Base-by-base conservation (phyloP, 306 rosid genomes). In the Morella rubra region DNA sequence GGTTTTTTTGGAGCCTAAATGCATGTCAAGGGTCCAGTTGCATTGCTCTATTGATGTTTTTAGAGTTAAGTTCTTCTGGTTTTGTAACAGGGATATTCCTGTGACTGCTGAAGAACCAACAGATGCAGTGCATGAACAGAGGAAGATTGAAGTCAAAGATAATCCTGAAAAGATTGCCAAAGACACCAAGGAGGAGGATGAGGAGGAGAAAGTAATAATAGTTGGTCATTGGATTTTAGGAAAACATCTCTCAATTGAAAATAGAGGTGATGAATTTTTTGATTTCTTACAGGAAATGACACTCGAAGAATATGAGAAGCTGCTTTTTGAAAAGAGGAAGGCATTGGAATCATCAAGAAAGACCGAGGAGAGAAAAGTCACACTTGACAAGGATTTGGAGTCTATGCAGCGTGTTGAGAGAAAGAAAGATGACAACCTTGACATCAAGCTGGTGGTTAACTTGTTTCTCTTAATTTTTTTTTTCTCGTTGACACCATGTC, bases 241-340 rank as follows among this genome's bases (percentile, higher is more conserved):
- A 64, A 24, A 16, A 15, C 69, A 37, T 41, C 70, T 61, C 45
- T 64, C 70, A 16, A 64, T 64, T 64, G 46, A 40, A 64, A 40
- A 8, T 10, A 10, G 5, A 24, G 3, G 40, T 64, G 8, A 8
- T 40, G 70, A 18, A 64, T 64, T 13, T 12, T 64, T 64, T 64
- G 70, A 47, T 22, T 24, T 59, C 47, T 64, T 64, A 64, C 46
- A 64, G 70, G 20, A 64, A 7, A 64, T 64, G 70, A 64, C 70
- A 37, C 70, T 40, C 3, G 70, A 64, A 16, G 70, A 64, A 64
- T 64, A 64, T 40, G 70, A 64, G 70, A 64, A 64, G 70, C 47
- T 64, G 14, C 6, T 16, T 16, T 8, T 40, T 18, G 70, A 64
- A 18, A 64, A 64, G 70, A 64, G 70, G 70, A 64, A 64, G 45